Evolutionary conservation across 139 green algal species (phyloP).

Genomic region (Coccomyxa sp.): DNA sequence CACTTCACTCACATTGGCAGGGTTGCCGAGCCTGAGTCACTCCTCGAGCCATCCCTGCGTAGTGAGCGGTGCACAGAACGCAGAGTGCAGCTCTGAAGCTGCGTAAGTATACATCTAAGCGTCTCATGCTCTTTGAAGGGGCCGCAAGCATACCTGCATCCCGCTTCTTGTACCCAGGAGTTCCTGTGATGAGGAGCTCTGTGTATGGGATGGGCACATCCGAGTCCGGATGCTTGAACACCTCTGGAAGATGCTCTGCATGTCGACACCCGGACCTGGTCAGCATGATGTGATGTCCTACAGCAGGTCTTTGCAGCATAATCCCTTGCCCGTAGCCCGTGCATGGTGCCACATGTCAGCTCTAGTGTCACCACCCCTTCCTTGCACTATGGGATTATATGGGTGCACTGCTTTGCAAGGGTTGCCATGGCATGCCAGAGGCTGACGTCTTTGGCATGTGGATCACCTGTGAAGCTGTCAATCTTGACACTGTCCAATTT

Average conservation of each 20-base stretch:
- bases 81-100: too few species aligned
- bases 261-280: neutral
- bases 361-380: too few species aligned
- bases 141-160: neutral
- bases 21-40: too few species aligned
- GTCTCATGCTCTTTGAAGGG: neutral
- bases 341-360: too few species aligned
- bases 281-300: neutral
- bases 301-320: neutral
- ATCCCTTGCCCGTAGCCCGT: neutral
- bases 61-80: too few species aligned
- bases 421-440: too few species aligned
- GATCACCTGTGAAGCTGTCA: slow-evolving; percentile 22
- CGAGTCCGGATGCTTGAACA: slow-evolving; percentile 22
- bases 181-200: slow-evolving; percentile 24
- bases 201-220: slow-evolving; percentile 31
- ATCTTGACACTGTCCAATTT: slow-evolving; percentile 26
- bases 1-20: too few species aligned
- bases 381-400: too few species aligned
- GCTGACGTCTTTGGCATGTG: too few species aligned
- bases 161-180: slow-evolving; percentile 6
- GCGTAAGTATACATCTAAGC: too few species aligned
- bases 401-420: too few species aligned
- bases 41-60: too few species aligned
- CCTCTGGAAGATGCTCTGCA: slow-evolving; percentile 19